Base-by-base conservation (phyloP, 177 flowering plant species). In the Vitis hybrid region DNA sequence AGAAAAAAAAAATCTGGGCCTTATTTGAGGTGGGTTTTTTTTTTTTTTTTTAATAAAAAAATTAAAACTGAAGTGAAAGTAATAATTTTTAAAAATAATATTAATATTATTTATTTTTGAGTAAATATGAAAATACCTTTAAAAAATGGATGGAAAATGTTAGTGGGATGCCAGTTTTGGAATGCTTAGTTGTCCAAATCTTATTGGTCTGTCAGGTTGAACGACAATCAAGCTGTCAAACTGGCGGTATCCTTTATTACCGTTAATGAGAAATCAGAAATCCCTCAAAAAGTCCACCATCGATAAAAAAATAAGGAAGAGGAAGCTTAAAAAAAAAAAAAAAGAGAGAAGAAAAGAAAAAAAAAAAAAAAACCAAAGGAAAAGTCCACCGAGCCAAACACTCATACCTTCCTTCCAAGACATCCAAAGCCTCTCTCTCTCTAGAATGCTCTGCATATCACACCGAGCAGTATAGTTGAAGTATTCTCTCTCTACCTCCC, bases 401-500 rank as follows among this genome's bases (percentile, higher is more conserved):
- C 65, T 30, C 63, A 76, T 82, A 64, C 82, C 79, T 83, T 79
- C 76, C 87, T 84, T 84, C 75, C 19, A 84, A 81, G 78, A 64
- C 79, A 76, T 66, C 75, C 86, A 76, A 76, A 63, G 69, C 75
- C 62, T 59, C 26, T 59, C 57, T 55, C 57, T 55, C 58, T 55
- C 57, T 55, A 14, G 15, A 14, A 3, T 6, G 6, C 57, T 55
- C 57, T 48, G 66, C 26, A 18, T 13, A 19, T 11, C 57, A 67
- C 30, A 23, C 7, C 14, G 5, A 26, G 60, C 14, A 51, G 65
- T 61, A 34, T 21, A 58, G 14, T 51, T 26, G 55, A 45, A 54
- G 59, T 21, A 48, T 39, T 50, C 59, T 48, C 57, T 23, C 15
- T 19, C 18, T 19, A 4, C 34, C 61, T 49, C 65, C 26, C 11